These are phyloP conservation scores for Solanum chacoense DNA, from an alignment of 305 asterid species.

Conservation along the genomic window DNA sequence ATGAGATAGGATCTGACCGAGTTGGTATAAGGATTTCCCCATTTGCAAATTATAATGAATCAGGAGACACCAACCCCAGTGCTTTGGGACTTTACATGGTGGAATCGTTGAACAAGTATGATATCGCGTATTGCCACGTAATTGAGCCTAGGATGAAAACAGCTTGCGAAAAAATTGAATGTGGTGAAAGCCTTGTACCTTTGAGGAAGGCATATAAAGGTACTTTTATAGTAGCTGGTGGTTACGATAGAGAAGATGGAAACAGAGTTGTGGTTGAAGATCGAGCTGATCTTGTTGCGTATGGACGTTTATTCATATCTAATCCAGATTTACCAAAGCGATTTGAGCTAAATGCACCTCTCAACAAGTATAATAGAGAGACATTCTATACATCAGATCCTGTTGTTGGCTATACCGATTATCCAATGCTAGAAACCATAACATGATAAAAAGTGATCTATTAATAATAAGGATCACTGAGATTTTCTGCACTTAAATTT, in stretches of 20 bases:
- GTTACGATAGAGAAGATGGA: slow-evolving; percentile 10
- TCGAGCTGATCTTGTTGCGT: slow-evolving; percentile 2
- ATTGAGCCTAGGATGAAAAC: not conserved
- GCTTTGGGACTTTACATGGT: not conserved
- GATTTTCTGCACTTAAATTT: not conserved
- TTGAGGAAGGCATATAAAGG: slow-evolving; percentile 16
- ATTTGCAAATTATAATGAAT: not conserved
- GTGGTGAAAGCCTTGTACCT: slow-evolving; percentile 2
- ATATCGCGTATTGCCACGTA: not conserved
- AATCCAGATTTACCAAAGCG: not conserved
- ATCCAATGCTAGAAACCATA: not conserved
- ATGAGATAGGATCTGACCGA: not conserved
- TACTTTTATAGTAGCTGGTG: slow-evolving; percentile 17
- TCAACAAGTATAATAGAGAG: not conserved
- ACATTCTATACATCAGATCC: not conserved
- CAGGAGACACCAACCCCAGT: not conserved
- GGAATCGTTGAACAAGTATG: not conserved
- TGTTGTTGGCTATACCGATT: not conserved
- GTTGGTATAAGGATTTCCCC: not conserved
- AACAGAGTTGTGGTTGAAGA: not conserved
- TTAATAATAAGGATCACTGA: not conserved
- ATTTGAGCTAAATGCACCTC: not conserved
- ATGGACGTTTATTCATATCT: not conserved
- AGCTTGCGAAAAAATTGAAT: not conserved
- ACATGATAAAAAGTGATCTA: not conserved